Base-by-base conservation (phyloP, 805 yeast species). In the Ogataea zsoltii region DNA sequence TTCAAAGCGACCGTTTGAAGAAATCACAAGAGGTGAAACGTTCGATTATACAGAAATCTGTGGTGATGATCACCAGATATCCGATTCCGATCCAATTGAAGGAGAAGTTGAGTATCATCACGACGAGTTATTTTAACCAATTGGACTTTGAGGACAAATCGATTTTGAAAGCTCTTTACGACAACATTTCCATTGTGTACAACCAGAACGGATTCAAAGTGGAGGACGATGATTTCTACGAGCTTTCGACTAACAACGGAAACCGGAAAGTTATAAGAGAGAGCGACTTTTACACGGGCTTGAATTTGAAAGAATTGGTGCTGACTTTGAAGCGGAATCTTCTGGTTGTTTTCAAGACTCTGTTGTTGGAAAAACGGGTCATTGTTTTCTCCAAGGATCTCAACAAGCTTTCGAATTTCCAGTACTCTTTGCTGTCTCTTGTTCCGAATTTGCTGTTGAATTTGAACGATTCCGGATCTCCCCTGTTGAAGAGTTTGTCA, bases 61-160 rank as follows among this genome's bases (percentile, higher is more conserved):
- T 94, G 23, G 96, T 94, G 4, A 83, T 94, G 31, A 77, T 94
- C n/a, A 57, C 68, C 0, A 76, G 88, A 47, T 85, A 85, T 62
- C 98, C 99, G 1, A 80, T 94, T 2, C 89, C 88, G 59, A 85
- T 87, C 12, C 96, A 90, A 50, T 80, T 94, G 46, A 86, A 85
- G 58, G 97, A 94, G 56, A 94, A 94, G 63, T 68, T 94, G 51
- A 85, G 96, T 38, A 88, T 94, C 19, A 88, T 92, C 25, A 91
- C 98, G 0, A 80, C 83, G 48, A 85, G 90, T 1, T 92, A 83
- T 65, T 94, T 94, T 60, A 73, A 80, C 40, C 99, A 94, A 60
- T 79, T 76, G 38, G 81, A 86, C 60, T 88, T 94, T 55, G 72
- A 74, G 23, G 95, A 94, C 64, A 76, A 76, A 48, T 71, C 75